These are phyloP conservation scores for Taxawa tesnikishii DNA, from an alignment of 2,329 filamentous ascomycete genomes.

Conservation along the genomic window DNA sequence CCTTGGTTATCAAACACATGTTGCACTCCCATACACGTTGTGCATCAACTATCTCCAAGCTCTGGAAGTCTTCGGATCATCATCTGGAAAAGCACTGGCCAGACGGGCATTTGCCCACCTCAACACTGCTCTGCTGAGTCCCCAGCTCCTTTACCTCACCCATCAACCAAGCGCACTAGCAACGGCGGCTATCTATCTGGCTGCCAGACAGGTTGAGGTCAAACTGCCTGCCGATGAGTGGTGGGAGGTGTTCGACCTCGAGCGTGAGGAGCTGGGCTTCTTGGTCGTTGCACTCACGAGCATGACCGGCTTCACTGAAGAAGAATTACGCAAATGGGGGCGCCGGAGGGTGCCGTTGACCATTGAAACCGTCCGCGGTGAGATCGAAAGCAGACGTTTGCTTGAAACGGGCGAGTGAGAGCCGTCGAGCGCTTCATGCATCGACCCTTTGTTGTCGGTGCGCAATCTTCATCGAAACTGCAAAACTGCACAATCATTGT, in stretches of 20 bases:
- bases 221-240: slow-evolving; percentile 76
- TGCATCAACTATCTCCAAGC: slow-evolving; percentile 89
- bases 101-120: slow-evolving; percentile 60
- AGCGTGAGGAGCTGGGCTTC: slow-evolving; percentile 88
- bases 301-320: slow-evolving; percentile 55
- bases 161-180: slow-evolving; percentile 81
- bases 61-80: slow-evolving; percentile 50
- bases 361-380: slow-evolving; percentile 44
- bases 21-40: slow-evolving; percentile 73
- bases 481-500: too few relatives aligned
- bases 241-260: slow-evolving; percentile 98
- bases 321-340: slow-evolving; percentile 41
- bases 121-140: slow-evolving; percentile 76
- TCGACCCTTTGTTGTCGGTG: too few relatives aligned
- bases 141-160: slow-evolving; percentile 81
- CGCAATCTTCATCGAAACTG: too few relatives aligned
- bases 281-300: slow-evolving; percentile 77
- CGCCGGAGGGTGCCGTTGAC: slow-evolving; percentile 44
- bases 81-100: slow-evolving; percentile 41
- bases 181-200: slow-evolving; percentile 81
- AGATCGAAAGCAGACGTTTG: slow-evolving; percentile 44
- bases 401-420: slow-evolving; percentile 10
- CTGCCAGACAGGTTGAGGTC: slow-evolving; percentile 61
- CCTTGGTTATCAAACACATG: slow-evolving; percentile 72
- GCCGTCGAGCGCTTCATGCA: too few relatives aligned